Base-by-base conservation (phyloP, 345 rosid species). In the Gossypium anomalum region DNA sequence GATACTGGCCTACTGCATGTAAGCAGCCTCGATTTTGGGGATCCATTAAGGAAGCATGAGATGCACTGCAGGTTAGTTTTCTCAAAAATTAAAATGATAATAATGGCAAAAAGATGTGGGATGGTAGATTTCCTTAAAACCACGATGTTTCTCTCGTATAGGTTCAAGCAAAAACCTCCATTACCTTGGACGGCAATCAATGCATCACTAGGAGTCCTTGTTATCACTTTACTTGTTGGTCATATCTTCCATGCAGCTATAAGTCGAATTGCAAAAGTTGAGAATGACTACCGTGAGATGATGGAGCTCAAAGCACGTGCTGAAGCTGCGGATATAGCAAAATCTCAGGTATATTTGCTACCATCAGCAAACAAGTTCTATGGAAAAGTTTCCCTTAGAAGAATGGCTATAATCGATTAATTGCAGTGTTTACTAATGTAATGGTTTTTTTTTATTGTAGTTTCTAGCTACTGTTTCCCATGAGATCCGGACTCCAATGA, bases 401-500 rank as follows among this genome's bases (percentile, higher is more conserved):
- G 60, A 16, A 10, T 44, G 19, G 47, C 48, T 44, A 13, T 67
- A 20, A 38, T 41, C 16, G 8, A 64, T 9, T 41, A 41, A 6
- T 43, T 41, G 16, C 27, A 43, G 9, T 64, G 25, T 3, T 43
- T 64, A 41, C 69, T 64, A 64, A 64, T 27, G n/a, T 73, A 76
- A 13, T 19, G 57, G 47, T 60, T 78, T 70, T 65, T 27, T 62
- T 60, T 82, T 80, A 68, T 68, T 85, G 80, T 83, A 94, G 98
- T 94, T 94, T 72, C 90, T 94, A 71, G 98, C 98, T 13, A 92
- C 98, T 55, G 98, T 94, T 80, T 94, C 98, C 76, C 98, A 94
- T 57, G 98, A 94, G 90, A 94, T 94, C 74, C 87, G 97, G 75
- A 94, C 97, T 74, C 98, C 98, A 2, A 92, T 94, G 98, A 90